Base-by-base conservation (phyloP, 257 asterid species). In the Solanum corneliomulleri region DNA sequence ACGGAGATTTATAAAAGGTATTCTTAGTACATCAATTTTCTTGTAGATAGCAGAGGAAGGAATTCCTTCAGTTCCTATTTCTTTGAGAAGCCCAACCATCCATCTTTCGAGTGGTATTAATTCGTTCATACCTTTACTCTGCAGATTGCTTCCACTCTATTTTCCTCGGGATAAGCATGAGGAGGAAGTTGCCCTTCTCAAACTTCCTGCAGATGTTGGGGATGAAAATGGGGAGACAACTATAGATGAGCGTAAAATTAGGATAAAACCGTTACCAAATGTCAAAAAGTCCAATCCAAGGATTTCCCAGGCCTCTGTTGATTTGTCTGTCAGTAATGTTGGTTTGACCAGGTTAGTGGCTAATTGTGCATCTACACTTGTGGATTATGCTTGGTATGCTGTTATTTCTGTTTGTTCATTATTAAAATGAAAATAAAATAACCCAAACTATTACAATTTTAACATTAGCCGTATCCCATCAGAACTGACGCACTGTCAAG, bases 171-270 rank as follows among this genome's bases (percentile, higher is more conserved):
- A 96, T 89, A 95, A 92, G 69, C 94, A 91, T 66, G 99, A 97
- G 90, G 99, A 96, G 92, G 95, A 92, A 89, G 88, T 94, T 70
- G 98, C 98, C 83, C 87, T 91, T 71, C 88, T 92, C 44, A 97
- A 96, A 91, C 98, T 97, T 85, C 99, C 99, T 76, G 97, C 98
- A 47, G 99, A 97, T 91, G 99, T 97, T 88, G 99, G 99, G 86
- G 99, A 96, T 93, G 99, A 96, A 92, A 95, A 97, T 92, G 99
- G 99, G 42, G 99, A 95, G 89, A 95, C 99, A 66, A 90, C 92
- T 83, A 94, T 95, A 86, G 97, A 94, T 90, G 99, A 97, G 89
- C 97, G 99, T 74, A 95, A 97, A 90, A 97, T 97, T 91, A 93
- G 99, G 92, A 97, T 97, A 92, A 89, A 92, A 88, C 95, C 99